Base-by-base conservation (phyloP, 306 rosid genomes). In the Casuarina cunninghamiana region DNA sequence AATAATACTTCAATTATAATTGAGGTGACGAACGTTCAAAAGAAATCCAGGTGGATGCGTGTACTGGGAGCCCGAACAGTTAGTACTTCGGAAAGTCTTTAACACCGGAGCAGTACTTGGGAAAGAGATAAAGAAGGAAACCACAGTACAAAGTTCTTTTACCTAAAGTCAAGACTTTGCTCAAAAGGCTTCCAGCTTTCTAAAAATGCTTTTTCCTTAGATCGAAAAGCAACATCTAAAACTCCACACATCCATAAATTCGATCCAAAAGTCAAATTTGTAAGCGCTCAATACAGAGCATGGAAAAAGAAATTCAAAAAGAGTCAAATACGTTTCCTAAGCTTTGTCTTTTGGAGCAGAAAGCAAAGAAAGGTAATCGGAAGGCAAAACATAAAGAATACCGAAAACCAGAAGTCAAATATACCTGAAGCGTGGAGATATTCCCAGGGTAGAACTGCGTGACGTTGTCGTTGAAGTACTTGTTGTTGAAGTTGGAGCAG, bases 401-500 rank as follows among this genome's bases (percentile, higher is more conserved):
- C 9, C 53, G 13, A 45, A 62, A 39, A 26, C 15, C 15, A 58
- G 26, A 26, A 13, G 70, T 2, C 0, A 2, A 41, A 9, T 5
- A 54, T 83, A 93, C 98, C 98, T 93, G 93, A 90, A 89, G 77
- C 5, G 97, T 75, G 2, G 89, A 82, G 46, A 94, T 71, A 5
- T 86, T 58, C 65, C 85, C 88, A 0, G 0, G 0, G 43, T 82
- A 81, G 62, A 94, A 78, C 50, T 83, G 4, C 4, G 38, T 2
- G 16, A 75, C 61, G n/a, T 38, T 75, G 21, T 91, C 89, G 0
- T 74, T 73, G 5, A 35, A 5, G 53, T 71, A 86, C 61, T 49
- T 53, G 0, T 51, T 2, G 0, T 13, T 8, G 26, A 87, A 86
- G 0, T 41, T 65, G 2, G 83, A 13, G 72, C 98, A 93, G 41